Evolutionary conservation across 140 eudicot species (phyloP).

Genomic region (Flaveria floridana): DNA sequence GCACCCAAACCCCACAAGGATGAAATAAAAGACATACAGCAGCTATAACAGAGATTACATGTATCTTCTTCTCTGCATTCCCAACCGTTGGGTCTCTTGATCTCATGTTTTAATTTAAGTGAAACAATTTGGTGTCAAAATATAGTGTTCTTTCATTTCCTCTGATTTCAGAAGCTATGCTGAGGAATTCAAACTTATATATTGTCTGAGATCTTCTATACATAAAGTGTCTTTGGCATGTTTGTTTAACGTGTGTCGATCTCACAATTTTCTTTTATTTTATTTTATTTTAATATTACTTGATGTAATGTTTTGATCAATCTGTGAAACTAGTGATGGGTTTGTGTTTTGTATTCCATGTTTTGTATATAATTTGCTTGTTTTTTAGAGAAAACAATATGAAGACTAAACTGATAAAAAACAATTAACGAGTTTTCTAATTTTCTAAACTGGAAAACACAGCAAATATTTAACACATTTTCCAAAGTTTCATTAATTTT

Average conservation of each 20-base stretch:
- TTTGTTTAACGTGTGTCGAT: background rate
- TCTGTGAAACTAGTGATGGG: background rate
- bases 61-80: background rate
- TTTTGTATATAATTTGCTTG: background rate
- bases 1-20: background rate
- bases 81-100: background rate
- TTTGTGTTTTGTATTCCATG: conserved; percentile 13
- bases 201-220: background rate
- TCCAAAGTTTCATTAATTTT: background rate
- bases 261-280: background rate
- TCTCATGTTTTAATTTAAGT: background rate
- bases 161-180: background rate
- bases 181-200: background rate
- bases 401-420: conserved; percentile 9
- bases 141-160: background rate
- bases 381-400: background rate
- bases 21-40: background rate
- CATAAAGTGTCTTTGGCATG: background rate
- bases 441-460: conserved; percentile 3
- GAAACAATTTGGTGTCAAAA: background rate
- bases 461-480: background rate
- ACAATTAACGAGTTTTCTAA: background rate
- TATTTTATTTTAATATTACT: background rate
- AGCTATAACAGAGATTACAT: background rate
- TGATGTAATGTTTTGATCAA: background rate